Conservation (phyloP, 257 asterid species). For the Capsicum chinense region DNA sequence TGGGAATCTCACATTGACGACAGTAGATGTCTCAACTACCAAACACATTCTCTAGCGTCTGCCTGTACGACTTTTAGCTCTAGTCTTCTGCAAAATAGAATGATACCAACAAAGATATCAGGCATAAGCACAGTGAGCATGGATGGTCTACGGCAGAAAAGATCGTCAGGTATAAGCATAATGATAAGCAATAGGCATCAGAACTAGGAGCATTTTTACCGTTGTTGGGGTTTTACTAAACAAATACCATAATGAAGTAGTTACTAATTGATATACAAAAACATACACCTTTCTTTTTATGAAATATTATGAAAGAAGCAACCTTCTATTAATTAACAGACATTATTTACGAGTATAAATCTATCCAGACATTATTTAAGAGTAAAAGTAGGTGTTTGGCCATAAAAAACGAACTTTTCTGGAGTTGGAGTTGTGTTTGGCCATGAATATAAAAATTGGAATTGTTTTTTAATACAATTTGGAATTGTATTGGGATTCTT, state of each 20-base stretch:
- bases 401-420: too few relatives aligned
- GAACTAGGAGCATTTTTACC: not conserved
- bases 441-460: too few relatives aligned
- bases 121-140: not conserved
- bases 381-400: too few relatives aligned
- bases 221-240: not conserved
- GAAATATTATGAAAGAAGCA: not conserved
- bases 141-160: not conserved
- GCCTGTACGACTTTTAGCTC: slow-evolving; percentile 70
- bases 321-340: not conserved
- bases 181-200: not conserved
- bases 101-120: slow-evolving; percentile 23
- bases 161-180: not conserved
- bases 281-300: not conserved
- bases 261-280: not conserved
- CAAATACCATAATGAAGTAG: not conserved
- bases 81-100: slow-evolving; percentile 61
- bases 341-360: not conserved
- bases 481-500: too few relatives aligned
- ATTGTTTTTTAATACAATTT: too few relatives aligned
- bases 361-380: not conserved
- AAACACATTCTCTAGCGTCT: slow-evolving; percentile 54
- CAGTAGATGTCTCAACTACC: slow-evolving; percentile 18
- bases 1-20: slow-evolving; percentile 17
- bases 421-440: too few relatives aligned